Evolutionary conservation across 768 basidiomycete species (phyloP).

Genomic region (Mycena capillaripes): DNA sequence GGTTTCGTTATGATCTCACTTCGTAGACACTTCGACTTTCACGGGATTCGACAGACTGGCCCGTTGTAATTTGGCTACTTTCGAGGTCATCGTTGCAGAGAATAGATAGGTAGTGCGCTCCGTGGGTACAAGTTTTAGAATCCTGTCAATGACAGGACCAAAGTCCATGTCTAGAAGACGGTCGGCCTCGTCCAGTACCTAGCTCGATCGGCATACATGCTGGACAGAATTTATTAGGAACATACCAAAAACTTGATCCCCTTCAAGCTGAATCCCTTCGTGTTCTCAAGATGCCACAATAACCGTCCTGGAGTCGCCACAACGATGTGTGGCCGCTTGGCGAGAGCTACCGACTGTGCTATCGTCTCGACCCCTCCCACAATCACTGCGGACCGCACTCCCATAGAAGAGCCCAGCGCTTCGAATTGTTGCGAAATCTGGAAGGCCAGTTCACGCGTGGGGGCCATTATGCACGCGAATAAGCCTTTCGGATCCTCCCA

Average conservation of each 20-base stretch:
- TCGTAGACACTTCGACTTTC: slow-evolving; percentile 91
- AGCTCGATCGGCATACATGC: slow-evolving; percentile 19
- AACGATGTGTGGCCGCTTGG: slow-evolving; percentile 94
- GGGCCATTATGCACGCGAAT: slow-evolving; percentile 94
- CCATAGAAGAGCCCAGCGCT: slow-evolving; percentile 91
- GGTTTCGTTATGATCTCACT: slow-evolving; percentile 64
- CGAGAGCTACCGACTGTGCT: slow-evolving; percentile 90
- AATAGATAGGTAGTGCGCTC: slow-evolving; percentile 97
- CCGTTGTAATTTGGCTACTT: slow-evolving; percentile 95
- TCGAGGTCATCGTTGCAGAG: slow-evolving; percentile 99
- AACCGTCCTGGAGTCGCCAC: slow-evolving; percentile 96
- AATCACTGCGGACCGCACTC: slow-evolving; percentile 90
- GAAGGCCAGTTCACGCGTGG: slow-evolving; percentile 97
- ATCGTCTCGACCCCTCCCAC: slow-evolving; percentile 97
- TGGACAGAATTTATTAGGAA: neutral
- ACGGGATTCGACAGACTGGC: slow-evolving; percentile 96
- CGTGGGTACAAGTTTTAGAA: slow-evolving; percentile 94
- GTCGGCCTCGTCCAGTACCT: slow-evolving; percentile 99
- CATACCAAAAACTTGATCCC: slow-evolving; percentile 89
- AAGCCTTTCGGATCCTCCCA: slow-evolving; percentile 96
- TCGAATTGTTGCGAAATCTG: slow-evolving; percentile 99
- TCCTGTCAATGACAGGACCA: slow-evolving; percentile 94
- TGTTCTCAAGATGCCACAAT: slow-evolving; percentile 95
- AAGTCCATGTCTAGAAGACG: slow-evolving; percentile 97
- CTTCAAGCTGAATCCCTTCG: slow-evolving; percentile 94